A percentile compares a stretch with the other conserved stretches of the same genome.
Conservation (phyloP, 2,329 filamentous ascomycete genomes). For the Trichoderma sp. region DNA sequence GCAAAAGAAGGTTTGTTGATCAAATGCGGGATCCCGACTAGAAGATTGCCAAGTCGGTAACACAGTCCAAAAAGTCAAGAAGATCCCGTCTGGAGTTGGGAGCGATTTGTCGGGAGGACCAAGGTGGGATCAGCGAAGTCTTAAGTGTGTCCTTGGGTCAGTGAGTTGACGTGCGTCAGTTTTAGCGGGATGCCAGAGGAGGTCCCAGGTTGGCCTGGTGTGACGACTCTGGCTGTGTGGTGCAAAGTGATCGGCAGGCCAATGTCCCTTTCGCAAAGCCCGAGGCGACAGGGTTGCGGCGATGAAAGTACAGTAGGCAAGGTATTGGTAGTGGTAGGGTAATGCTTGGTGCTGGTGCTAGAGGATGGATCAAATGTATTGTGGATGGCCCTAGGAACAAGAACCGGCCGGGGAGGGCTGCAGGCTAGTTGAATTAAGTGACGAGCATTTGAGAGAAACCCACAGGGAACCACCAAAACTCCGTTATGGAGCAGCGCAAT, state of each 20-base stretch:
- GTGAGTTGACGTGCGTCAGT: conserved; percentile 44
- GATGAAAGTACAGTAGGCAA: conserved; percentile 35
- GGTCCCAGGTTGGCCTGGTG: conserved; percentile 33
- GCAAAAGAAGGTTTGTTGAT: conserved; percentile 47
- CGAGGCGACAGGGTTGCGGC: conserved; percentile 47
- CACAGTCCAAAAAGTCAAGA: conserved; percentile 44
- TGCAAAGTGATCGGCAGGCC: conserved; percentile 55
- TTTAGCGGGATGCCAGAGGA: conserved; percentile 29
- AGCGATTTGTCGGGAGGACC: conserved; percentile 34
- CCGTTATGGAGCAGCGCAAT: conserved; percentile 17
- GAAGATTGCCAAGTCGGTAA: conserved; percentile 48
- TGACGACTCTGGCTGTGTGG: conserved; percentile 52
- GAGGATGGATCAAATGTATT: background rate
- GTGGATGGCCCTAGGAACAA: conserved; percentile 33
- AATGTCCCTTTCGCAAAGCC: conserved; percentile 53
- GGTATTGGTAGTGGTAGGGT: conserved; percentile 30
- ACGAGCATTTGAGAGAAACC: conserved; percentile 20
- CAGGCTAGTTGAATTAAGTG: conserved; percentile 35
- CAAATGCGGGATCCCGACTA: conserved; percentile 52
- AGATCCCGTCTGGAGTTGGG: conserved; percentile 38
- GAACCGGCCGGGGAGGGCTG: conserved; percentile 35
- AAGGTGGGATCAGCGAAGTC: conserved; percentile 60
- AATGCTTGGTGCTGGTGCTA: conserved; percentile 1
- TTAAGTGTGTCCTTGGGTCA: conserved; percentile 52
- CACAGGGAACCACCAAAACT: conserved; percentile 16